phyloP scores from a whole-genome alignment of 768 basidiomycete genomes.

The Xerocomellus chrysenteron region DNA sequence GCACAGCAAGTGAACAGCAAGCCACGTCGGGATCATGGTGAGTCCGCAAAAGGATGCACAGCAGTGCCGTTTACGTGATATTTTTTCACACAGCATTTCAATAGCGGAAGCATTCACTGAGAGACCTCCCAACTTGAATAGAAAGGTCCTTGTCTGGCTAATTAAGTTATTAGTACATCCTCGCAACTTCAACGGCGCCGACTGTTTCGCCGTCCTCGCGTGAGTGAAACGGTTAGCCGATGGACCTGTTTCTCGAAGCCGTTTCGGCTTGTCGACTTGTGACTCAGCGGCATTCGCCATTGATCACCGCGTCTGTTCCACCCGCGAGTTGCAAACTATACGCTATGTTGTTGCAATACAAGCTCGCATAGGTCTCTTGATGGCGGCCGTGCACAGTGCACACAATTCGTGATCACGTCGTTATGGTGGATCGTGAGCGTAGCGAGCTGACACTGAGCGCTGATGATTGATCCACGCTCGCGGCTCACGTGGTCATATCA shows the following conservation, averaged over 20 bases:
- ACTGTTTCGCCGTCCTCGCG: slow-evolving; percentile 5
- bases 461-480: slow-evolving; percentile 14
- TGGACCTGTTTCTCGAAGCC: too few relatives aligned
- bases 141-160: neutral
- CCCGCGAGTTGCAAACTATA: neutral
- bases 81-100: neutral
- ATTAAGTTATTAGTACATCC: neutral
- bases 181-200: slow-evolving; percentile 21
- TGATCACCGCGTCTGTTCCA: neutral
- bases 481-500: slow-evolving; percentile 1
- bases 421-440: slow-evolving; percentile 2
- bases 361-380: neutral
- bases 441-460: slow-evolving; percentile 1
- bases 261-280: too few relatives aligned
- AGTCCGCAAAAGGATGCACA: neutral
- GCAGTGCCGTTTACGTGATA: neutral
- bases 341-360: neutral
- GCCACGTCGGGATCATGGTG: neutral
- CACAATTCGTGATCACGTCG: neutral
- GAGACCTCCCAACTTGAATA: too few relatives aligned
- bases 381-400: slow-evolving; percentile 1
- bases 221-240: neutral
- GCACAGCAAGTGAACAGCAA: slow-evolving; percentile 20
- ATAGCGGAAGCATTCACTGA: neutral
- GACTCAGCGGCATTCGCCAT: too few relatives aligned